Conservation (phyloP, 2,329 filamentous ascomycete genomes). For the Fusarium nurragi region DNA sequence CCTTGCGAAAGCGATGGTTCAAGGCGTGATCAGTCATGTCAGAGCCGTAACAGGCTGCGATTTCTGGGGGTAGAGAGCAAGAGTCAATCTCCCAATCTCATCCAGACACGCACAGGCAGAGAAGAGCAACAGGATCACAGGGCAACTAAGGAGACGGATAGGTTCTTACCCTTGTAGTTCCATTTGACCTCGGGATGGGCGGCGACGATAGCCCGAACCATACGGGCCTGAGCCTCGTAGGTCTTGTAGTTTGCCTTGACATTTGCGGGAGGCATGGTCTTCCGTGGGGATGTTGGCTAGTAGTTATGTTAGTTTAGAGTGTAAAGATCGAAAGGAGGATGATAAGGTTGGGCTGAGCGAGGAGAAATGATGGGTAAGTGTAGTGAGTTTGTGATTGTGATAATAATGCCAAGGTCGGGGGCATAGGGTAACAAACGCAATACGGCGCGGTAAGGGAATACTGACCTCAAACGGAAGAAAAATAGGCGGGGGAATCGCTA, state of each 20-base stretch:
- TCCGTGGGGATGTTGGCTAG: not conserved
- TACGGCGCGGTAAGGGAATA: not conserved
- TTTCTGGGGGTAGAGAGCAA: slow-evolving; percentile 53
- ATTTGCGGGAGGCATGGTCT: slow-evolving; percentile 55
- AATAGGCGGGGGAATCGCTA: not conserved
- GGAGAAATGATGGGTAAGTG: not conserved
- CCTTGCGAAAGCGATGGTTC: slow-evolving; percentile 62
- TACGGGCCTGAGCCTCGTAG: slow-evolving; percentile 68
- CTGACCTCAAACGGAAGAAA: slow-evolving; percentile 12
- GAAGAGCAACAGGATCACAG: not conserved
- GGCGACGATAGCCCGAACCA: slow-evolving; percentile 69
- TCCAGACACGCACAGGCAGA: slow-evolving; percentile 9
- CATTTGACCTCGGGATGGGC: slow-evolving; percentile 64
- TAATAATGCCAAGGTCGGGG: not conserved
- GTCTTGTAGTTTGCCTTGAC: slow-evolving; percentile 65
- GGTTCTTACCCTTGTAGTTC: slow-evolving; percentile 68
- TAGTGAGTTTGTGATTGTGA: not conserved
- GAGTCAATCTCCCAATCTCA: slow-evolving; percentile 47
- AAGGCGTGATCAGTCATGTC: slow-evolving; percentile 59
- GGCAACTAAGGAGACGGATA: not conserved
- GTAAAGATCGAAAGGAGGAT: not conserved
- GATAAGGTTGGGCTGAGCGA: not conserved
- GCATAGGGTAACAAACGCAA: not conserved
- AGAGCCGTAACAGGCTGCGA: slow-evolving; percentile 59
- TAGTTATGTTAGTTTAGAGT: not conserved